A percentile compares a stretch with the other conserved stretches of the same genome.
Evolutionary conservation across 371 early-diverging fungal genomes (phyloP).

Genomic region (Apophysomyces ossiformis): DNA sequence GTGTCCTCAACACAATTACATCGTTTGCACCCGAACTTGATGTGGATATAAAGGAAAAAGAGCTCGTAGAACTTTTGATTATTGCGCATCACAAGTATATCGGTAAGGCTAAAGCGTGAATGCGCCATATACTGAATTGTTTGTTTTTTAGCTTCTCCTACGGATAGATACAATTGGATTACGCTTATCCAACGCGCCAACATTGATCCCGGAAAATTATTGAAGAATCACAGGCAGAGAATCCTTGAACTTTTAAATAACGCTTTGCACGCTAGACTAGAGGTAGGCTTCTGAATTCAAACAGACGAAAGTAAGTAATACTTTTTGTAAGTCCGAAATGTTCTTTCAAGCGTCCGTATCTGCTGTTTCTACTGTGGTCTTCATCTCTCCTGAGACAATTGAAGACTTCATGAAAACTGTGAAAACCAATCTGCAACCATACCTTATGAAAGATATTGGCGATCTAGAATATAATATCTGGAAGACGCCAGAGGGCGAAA

Average conservation of each 20-base stretch:
- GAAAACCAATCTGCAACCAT: constrained; percentile 48
- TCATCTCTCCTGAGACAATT: constrained; percentile 58
- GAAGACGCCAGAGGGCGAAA: constrained; percentile 69
- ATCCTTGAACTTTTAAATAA: constrained; percentile 52
- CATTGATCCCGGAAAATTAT: constrained; percentile 75
- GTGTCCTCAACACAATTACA: constrained; percentile 70
- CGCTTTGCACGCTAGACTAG: constrained; percentile 27
- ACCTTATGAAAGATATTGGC: constrained; percentile 52
- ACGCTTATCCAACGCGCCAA: constrained; percentile 76
- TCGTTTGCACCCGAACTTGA: constrained; percentile 43
- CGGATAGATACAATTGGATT: constrained; percentile 85
- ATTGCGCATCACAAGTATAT: constrained; percentile 77
- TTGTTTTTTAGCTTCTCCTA: constrained; percentile 50
- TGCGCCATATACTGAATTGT: not conserved
- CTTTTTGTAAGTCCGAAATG: constrained; percentile 42
- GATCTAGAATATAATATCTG: constrained; percentile 66
- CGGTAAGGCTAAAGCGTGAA: constrained; percentile 22
- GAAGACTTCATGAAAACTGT: constrained; percentile 51
- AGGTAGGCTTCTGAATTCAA: constrained; percentile 18
- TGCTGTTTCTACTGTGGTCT: constrained; percentile 61
- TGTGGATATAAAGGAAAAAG: constrained; percentile 43
- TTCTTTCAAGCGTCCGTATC: constrained; percentile 62
- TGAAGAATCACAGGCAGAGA: constrained; percentile 44
- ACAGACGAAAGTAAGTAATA: constrained; percentile 21
- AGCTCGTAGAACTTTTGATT: constrained; percentile 69